Evolutionary conservation across 495 filamentous ascomycete genomes (phyloP).

Genomic region (Daldinia grandis): DNA sequence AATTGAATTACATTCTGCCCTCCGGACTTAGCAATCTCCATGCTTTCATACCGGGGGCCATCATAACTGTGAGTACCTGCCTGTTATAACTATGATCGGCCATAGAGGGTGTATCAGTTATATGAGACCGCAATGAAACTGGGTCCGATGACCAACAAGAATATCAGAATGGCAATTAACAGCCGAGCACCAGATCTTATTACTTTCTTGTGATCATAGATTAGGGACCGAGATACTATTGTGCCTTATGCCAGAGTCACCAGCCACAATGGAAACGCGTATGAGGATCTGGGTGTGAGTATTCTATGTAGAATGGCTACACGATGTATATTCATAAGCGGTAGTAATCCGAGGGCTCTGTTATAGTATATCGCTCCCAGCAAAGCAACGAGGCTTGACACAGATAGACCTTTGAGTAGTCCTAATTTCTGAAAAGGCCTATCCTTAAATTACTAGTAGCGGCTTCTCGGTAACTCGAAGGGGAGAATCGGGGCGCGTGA

Average conservation of each 20-base stretch:
- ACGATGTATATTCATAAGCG: neutral
- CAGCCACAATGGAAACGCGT: neutral
- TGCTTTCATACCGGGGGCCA: neutral
- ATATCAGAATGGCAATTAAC: neutral
- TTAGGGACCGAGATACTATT: neutral
- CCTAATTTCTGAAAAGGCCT: neutral
- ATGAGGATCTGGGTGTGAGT: neutral
- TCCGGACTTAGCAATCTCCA: too few relatives aligned
- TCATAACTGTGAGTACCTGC: neutral
- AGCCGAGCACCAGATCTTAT: neutral
- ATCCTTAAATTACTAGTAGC: neutral
- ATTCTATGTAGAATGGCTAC: neutral
- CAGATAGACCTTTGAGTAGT: neutral
- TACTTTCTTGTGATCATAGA: neutral
- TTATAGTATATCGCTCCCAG: neutral
- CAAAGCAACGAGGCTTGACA: neutral
- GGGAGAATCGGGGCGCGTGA: neutral
- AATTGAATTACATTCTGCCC: too few relatives aligned
- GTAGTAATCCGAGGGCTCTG: neutral
- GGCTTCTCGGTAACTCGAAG: neutral
- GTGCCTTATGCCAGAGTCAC: neutral
- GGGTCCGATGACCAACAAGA: neutral
- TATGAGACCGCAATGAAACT: neutral
- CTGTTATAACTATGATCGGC: conserved; percentile 8
- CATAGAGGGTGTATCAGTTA: neutral